Evolutionary conservation across 208 protist species (phyloP).

Genomic region (Leptomonas pyrrhocoris): DNA sequence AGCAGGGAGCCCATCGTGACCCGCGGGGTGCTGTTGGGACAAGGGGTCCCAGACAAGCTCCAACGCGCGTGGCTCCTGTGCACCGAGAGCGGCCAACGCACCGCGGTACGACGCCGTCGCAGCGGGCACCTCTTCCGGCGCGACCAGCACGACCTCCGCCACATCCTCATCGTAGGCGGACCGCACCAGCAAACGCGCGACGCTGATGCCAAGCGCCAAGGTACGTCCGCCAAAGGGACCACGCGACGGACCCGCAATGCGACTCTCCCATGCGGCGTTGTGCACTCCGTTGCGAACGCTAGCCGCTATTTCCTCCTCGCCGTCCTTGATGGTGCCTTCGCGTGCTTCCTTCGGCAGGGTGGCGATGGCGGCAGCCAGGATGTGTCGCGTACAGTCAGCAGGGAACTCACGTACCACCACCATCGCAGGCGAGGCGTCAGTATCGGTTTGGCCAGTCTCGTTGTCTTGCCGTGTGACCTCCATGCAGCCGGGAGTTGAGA

Average conservation of each 20-base stretch:
- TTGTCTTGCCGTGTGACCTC: neutral
- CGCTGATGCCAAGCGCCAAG: conserved; percentile 16
- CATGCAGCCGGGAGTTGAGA: neutral
- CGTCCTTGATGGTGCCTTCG: neutral
- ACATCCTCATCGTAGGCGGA: conserved; percentile 15
- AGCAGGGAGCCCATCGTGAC: neutral
- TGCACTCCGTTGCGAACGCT: no score
- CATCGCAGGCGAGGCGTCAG: neutral
- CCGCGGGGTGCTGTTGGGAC: neutral
- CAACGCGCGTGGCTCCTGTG: conserved; percentile 21
- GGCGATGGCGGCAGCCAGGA: conserved; percentile 4
- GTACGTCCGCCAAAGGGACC: conserved; percentile 12
- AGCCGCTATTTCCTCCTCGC: neutral
- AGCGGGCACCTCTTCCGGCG: conserved; percentile 19
- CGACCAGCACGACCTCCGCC: conserved; percentile 30
- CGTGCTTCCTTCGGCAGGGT: neutral
- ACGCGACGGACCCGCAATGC: neutral
- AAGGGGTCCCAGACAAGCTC: conserved; percentile 20
- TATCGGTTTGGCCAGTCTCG: neutral
- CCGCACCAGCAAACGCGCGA: conserved; percentile 28
- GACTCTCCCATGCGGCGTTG: no score
- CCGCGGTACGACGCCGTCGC: conserved; percentile 20
- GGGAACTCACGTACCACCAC: conserved; percentile 11
- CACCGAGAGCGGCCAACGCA: conserved; percentile 12
- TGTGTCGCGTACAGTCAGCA: conserved; percentile 16